Evolutionary conservation across 2,329 filamentous ascomycete species (phyloP).

Genomic region (Diaporthe amygdali): DNA sequence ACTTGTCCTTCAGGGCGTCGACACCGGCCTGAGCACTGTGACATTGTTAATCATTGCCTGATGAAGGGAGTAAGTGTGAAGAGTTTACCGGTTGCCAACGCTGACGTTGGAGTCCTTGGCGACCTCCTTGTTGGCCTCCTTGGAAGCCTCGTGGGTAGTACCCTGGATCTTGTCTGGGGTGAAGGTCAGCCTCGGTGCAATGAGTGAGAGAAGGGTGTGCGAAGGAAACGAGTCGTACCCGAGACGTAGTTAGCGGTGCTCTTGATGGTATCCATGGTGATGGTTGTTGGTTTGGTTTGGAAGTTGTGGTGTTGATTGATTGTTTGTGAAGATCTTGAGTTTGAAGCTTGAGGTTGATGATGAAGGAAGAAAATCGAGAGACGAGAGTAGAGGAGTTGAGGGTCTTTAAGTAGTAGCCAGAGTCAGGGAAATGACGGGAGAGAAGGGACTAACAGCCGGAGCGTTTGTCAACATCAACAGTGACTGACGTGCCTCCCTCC

Average conservation of each 20-base stretch:
- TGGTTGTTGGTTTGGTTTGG: constrained; percentile 26
- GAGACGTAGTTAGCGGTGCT: constrained; percentile 65
- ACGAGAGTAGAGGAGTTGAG: not conserved
- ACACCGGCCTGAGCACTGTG: constrained; percentile 36
- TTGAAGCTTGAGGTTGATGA: constrained; percentile 25
- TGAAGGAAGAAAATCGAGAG: not conserved
- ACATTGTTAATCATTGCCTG: not conserved
- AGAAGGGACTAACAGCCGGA: not conserved
- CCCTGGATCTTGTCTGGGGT: constrained; percentile 31
- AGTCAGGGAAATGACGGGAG: not conserved
- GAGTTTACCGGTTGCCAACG: constrained; percentile 47
- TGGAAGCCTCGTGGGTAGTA: constrained; percentile 48
- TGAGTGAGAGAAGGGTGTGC: not conserved
- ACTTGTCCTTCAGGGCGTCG: constrained; percentile 42
- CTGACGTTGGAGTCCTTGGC: constrained; percentile 59
- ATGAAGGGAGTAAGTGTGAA: not conserved
- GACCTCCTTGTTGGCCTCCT: constrained; percentile 65
- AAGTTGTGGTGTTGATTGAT: constrained; percentile 25
- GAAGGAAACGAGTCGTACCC: constrained; percentile 55
- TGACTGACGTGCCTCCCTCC: not conserved
- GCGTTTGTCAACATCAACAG: not conserved
- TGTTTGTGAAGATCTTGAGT: constrained; percentile 22
- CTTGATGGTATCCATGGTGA: constrained; percentile 48
- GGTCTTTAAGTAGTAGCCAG: constrained; percentile 15
- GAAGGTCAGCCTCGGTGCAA: not conserved